phyloP scores from a whole-genome alignment of 208 protist genomes.

The Wallacemonas sp. region DNA sequence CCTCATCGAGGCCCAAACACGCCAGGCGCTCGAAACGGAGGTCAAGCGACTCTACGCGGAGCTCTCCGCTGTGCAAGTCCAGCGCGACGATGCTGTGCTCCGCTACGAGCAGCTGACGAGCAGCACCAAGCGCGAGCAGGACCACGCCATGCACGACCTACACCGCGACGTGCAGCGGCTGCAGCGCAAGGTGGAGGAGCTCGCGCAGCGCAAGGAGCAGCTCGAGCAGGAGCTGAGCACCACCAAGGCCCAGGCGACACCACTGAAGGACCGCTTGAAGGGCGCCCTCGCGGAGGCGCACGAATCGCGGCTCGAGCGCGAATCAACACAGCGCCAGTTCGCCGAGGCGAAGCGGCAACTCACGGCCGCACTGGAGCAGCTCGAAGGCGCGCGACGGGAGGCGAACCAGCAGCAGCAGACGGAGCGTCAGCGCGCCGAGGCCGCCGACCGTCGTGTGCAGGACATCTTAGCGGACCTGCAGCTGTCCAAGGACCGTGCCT shows the following conservation, averaged over 20 bases:
- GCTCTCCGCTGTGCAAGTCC: constrained; percentile 52
- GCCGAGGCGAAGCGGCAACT: constrained; percentile 39
- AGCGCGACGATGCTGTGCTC: constrained; percentile 71
- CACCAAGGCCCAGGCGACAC: constrained; percentile 14
- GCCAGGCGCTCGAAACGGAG: constrained; percentile 71
- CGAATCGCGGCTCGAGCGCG: constrained; percentile 21
- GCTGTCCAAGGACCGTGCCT: constrained; percentile 27
- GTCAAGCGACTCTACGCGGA: constrained; percentile 77
- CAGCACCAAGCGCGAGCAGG: constrained; percentile 52
- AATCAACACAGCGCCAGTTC: constrained; percentile 21
- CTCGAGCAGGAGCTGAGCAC: constrained; percentile 26
- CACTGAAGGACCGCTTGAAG: constrained; percentile 25
- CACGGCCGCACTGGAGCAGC: constrained; percentile 12
- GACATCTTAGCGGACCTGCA: constrained; percentile 34
- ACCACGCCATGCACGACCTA: constrained; percentile 34
- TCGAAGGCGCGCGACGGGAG: constrained; percentile 24
- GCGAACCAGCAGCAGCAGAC: constrained; percentile 12
- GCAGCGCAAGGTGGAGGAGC: constrained; percentile 31
- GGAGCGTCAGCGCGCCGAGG: constrained; percentile 30
- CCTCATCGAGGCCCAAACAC: constrained; percentile 65
- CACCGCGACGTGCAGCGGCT: constrained; percentile 36
- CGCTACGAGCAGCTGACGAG: constrained; percentile 68
- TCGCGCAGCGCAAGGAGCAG: constrained; percentile 25
- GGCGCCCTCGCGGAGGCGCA: constrained; percentile 22
- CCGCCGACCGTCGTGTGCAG: constrained; percentile 30